These are phyloP conservation scores for Cairneyella variabilis DNA, from an alignment of 495 filamentous ascomycete genomes.

Conservation along the genomic window DNA sequence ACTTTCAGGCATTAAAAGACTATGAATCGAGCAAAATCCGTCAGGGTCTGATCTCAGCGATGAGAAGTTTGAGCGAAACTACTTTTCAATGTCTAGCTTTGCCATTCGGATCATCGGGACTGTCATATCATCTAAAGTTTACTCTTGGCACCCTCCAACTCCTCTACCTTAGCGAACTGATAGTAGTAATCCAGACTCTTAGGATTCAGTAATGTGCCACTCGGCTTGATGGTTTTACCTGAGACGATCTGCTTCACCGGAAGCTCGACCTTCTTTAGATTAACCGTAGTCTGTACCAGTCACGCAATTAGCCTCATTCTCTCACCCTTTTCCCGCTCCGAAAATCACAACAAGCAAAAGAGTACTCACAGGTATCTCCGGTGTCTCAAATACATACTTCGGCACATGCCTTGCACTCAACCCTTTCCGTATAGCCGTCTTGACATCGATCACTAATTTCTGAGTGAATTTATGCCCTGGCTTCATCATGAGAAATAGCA, in stretches of 20 bases:
- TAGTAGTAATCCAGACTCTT: constrained; percentile 74
- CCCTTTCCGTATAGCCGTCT: constrained; percentile 56
- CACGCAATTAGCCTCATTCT: constrained; percentile 9
- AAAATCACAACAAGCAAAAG: not conserved
- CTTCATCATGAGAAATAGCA: constrained; percentile 73
- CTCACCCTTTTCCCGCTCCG: not conserved
- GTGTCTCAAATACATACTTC: constrained; percentile 72
- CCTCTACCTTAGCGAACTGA: constrained; percentile 74
- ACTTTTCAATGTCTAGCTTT: too few relatives aligned
- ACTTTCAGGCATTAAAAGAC: too few relatives aligned
- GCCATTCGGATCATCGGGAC: too few relatives aligned
- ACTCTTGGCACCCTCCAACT: constrained; percentile 37
- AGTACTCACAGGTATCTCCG: constrained; percentile 71
- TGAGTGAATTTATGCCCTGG: constrained; percentile 50
- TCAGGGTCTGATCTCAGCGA: too few relatives aligned
- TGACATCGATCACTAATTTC: constrained; percentile 56
- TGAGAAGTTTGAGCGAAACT: too few relatives aligned
- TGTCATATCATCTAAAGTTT: constrained; percentile 13
- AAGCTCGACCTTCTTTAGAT: constrained; percentile 81
- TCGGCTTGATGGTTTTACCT: constrained; percentile 68
- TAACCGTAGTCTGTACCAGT: constrained; percentile 65
- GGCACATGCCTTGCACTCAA: constrained; percentile 73
- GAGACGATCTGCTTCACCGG: constrained; percentile 83
- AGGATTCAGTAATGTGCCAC: constrained; percentile 73
- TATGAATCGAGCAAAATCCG: too few relatives aligned